Conservation (phyloP, 805 yeast genomes). For the Pichia membranifaciens region DNA sequence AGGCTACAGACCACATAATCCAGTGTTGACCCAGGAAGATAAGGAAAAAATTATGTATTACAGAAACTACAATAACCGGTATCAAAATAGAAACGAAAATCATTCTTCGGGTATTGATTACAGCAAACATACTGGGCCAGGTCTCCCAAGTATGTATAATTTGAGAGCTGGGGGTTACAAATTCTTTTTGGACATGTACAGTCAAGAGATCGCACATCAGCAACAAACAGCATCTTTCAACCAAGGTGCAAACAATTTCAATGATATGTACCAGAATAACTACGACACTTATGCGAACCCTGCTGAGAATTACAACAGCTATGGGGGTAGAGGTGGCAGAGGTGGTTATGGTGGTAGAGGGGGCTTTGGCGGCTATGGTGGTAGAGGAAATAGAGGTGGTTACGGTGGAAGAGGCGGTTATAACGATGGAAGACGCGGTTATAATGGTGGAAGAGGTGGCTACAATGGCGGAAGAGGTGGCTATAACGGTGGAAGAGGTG, state of each 20-base stretch:
- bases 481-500: neutral
- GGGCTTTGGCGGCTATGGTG: neutral
- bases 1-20: conserved; percentile 63
- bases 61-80: conserved; percentile 12
- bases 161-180: conserved; percentile 48
- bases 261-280: conserved; percentile 20
- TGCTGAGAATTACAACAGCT: conserved; percentile 13
- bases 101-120: conserved; percentile 27
- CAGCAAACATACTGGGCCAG: conserved; percentile 46
- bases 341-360: neutral
- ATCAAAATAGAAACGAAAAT: conserved; percentile 20
- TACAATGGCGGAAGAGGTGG: neutral
- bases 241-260: conserved; percentile 13
- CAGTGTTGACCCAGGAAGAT: conserved; percentile 64
- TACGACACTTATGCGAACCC: conserved; percentile 17
- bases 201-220: conserved; percentile 23
- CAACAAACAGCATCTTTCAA: conserved; percentile 18
- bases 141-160: conserved; percentile 37
- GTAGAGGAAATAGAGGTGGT: conserved; percentile 6
- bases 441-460: conserved; percentile 3
- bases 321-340: conserved; percentile 6
- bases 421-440: neutral
- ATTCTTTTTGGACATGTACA: conserved; percentile 34
- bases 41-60: conserved; percentile 53
- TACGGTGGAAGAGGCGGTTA: neutral